Evolutionary conservation across 2,329 filamentous ascomycete genomes (phyloP).

Genomic region (Scorias spongiosa): DNA sequence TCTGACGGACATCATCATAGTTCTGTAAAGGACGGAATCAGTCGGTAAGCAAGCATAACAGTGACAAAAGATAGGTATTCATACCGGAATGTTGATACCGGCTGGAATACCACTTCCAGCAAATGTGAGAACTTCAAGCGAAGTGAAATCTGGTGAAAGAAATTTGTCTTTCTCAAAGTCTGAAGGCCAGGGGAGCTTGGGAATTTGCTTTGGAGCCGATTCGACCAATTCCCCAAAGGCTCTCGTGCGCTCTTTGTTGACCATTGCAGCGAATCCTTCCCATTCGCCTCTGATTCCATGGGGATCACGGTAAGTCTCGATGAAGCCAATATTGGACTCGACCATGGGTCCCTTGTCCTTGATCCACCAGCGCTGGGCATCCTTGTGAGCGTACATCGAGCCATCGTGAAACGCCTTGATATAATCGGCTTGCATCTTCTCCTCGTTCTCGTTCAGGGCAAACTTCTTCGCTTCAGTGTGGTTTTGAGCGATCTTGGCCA

Average conservation of each 20-base stretch:
- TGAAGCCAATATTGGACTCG: conserved; percentile 39
- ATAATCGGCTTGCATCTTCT: conserved; percentile 31
- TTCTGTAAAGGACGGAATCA: conserved; percentile 27
- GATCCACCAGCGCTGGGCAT: conserved; percentile 39
- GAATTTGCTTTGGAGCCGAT: conserved; percentile 68
- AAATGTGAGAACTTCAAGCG: conserved; percentile 79
- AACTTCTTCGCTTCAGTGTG: conserved; percentile 33
- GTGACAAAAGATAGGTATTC: not conserved
- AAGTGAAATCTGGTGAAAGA: conserved; percentile 88
- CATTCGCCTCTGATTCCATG: conserved; percentile 39
- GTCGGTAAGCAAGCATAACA: not conserved
- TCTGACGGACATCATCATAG: conserved; percentile 65
- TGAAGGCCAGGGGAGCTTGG: conserved; percentile 71
- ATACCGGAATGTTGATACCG: conserved; percentile 18
- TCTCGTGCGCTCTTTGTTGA: conserved; percentile 80
- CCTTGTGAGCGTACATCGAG: conserved; percentile 34
- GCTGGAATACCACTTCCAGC: conserved; percentile 47
- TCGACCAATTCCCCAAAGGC: conserved; percentile 77
- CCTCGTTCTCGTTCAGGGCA: conserved; percentile 30
- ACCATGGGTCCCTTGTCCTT: conserved; percentile 36
- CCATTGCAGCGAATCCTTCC: conserved; percentile 41
- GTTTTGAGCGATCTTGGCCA: conserved; percentile 31
- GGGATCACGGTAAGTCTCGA: conserved; percentile 41
- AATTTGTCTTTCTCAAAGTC: conserved; percentile 97
- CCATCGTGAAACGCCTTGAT: conserved; percentile 36